Percentiles rank a stretch among this genome's conserved stretches.
Evolutionary conservation across 2,329 filamentous ascomycete genomes (phyloP).

Genomic region (Fusarium chlamydosporum): DNA sequence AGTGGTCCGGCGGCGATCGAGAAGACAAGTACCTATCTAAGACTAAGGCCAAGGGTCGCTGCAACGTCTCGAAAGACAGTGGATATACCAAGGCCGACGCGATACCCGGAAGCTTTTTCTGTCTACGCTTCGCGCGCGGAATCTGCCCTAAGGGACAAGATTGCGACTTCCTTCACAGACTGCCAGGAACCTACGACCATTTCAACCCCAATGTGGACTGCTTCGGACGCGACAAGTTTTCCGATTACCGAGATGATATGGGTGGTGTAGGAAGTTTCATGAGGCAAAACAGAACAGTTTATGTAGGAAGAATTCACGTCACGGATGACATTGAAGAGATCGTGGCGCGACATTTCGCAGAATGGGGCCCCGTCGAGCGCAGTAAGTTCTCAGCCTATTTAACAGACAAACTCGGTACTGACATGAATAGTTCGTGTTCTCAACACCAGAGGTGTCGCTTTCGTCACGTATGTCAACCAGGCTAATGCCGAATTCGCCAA

Average conservation of each 20-base stretch:
- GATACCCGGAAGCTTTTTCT: conserved; percentile 87
- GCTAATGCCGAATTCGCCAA: conserved; percentile 92
- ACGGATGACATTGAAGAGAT: conserved; percentile 98
- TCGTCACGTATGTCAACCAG: conserved; percentile 94
- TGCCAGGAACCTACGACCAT: conserved; percentile 88
- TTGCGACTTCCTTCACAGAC: conserved; percentile 92
- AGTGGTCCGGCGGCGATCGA: conserved; percentile 95
- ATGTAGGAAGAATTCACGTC: conserved; percentile 93
- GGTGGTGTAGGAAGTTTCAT: conserved; percentile 95
- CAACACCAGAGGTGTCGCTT: conserved; percentile 90
- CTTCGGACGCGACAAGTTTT: conserved; percentile 88
- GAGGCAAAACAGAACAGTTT: conserved; percentile 93
- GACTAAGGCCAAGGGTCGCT: conserved; percentile 84
- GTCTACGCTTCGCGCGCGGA: conserved; percentile 90
- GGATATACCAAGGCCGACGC: conserved; percentile 85
- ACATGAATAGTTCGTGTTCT: conserved; percentile 75
- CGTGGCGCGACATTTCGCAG: conserved; percentile 92
- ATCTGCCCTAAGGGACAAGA: conserved; percentile 88
- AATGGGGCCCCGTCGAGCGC: conserved; percentile 95
- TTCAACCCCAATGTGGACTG: conserved; percentile 96
- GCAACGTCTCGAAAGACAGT: conserved; percentile 84
- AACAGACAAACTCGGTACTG: conserved; percentile 15
- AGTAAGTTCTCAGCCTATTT: conserved; percentile 56
- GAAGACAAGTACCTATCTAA: conserved; percentile 92
- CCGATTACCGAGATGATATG: conserved; percentile 97